A percentile compares a stretch with the other conserved stretches of the same genome.
These are phyloP conservation scores for Penicillium oxalicum DNA, from an alignment of 2,329 filamentous ascomycete species.

Conservation along the genomic window DNA sequence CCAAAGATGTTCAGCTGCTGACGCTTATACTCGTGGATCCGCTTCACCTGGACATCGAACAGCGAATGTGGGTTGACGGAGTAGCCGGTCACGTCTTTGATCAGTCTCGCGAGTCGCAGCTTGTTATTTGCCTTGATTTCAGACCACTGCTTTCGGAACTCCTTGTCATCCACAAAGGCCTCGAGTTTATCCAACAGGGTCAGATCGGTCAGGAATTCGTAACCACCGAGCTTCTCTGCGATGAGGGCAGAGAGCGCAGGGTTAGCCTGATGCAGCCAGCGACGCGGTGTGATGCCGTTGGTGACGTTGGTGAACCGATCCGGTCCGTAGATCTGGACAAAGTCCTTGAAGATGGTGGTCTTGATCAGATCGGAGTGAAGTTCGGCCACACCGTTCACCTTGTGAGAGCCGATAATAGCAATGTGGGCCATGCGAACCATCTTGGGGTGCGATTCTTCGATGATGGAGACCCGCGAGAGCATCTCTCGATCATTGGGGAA, in stretches of 20 bases:
- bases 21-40: conserved; percentile 98
- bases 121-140: conserved; percentile 98
- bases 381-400: conserved; percentile 97
- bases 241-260: conserved; percentile 87
- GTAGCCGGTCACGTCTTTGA: conserved; percentile 73
- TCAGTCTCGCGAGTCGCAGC: conserved; percentile 81
- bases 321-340: conserved; percentile 86
- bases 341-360: conserved; percentile 99
- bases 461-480: conserved; percentile 83
- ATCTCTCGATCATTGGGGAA: conserved; percentile 89
- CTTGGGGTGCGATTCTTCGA: conserved; percentile 93
- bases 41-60: conserved; percentile 97
- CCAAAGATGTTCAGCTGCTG: conserved; percentile 99
- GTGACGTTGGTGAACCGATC: conserved; percentile 99
- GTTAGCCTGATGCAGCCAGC: conserved; percentile 97
- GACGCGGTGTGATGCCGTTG: conserved; percentile 90
- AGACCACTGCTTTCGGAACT: conserved; percentile 89
- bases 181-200: conserved; percentile 83
- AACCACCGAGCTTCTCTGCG: conserved; percentile 75
- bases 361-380: conserved; percentile 96
- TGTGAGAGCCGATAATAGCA: conserved; percentile 94
- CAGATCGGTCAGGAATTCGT: conserved; percentile 84
- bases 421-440: conserved; percentile 97
- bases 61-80: conserved; percentile 80
- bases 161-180: conserved; percentile 73